phyloP scores from a whole-genome alignment of 257 asterid species.

The Catharanthus roseus region DNA sequence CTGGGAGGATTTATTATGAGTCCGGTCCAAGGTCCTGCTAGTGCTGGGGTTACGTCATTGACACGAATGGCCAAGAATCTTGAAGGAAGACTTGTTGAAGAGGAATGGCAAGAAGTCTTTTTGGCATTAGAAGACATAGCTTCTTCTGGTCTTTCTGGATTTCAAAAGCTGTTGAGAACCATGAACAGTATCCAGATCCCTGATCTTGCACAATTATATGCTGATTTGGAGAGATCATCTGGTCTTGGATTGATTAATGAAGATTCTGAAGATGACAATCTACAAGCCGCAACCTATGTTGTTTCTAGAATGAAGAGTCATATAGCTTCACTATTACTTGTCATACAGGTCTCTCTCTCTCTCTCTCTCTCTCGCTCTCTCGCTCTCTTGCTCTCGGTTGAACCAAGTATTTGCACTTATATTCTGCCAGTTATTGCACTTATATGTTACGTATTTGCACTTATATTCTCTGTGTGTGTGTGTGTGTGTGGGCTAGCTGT shows the following conservation, averaged over 20 bases:
- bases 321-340: conserved; percentile 62
- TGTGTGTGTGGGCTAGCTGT: too few relatives aligned
- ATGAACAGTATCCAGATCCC: conserved; percentile 61
- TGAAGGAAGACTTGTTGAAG: conserved; percentile 48
- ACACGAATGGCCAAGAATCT: conserved; percentile 66
- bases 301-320: conserved; percentile 79
- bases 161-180: conserved; percentile 61
- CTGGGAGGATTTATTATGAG: conserved; percentile 52
- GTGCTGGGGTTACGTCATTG: conserved; percentile 73
- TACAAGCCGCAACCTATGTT: conserved; percentile 62
- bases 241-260: conserved; percentile 34
- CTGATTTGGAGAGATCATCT: conserved; percentile 44
- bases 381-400: not conserved
- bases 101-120: conserved; percentile 71
- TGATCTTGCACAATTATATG: conserved; percentile 34
- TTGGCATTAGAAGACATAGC: conserved; percentile 60
- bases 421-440: not conserved
- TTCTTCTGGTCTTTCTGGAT: conserved; percentile 51
- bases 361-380: conserved; percentile 4
- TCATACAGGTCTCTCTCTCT: conserved; percentile 50
- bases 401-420: too few relatives aligned
- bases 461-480: too few relatives aligned
- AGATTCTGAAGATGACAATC: conserved; percentile 54
- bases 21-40: conserved; percentile 77
- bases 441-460: not conserved